A percentile compares a stretch with the other conserved stretches of the same genome.
These are phyloP conservation scores for Colletotrichum simmondsii DNA, from an alignment of 2,329 filamentous ascomycete species.

Conservation along the genomic window DNA sequence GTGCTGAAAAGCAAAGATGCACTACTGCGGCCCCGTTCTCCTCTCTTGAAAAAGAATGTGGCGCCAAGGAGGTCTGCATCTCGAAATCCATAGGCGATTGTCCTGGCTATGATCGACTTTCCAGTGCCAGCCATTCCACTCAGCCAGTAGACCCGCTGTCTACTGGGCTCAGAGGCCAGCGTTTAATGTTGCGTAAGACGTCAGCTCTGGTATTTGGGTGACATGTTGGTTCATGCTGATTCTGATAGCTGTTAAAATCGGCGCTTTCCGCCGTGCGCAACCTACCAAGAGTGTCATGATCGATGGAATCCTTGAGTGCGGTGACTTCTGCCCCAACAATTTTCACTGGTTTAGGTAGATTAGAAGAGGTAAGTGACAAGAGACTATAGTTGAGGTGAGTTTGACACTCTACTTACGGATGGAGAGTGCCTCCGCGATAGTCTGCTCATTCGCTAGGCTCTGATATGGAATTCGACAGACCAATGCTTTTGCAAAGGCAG, in stretches of 20 bases:
- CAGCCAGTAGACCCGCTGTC: conserved; percentile 1
- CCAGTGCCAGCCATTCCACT: conserved; percentile 35
- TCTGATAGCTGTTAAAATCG: background rate
- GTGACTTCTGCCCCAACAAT: background rate
- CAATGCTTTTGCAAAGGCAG: background rate
- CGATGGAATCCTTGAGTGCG: background rate
- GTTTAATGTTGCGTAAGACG: background rate
- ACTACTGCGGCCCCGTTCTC: conserved; percentile 46
- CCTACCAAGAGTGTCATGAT: background rate
- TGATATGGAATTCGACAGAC: background rate
- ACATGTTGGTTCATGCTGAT: background rate
- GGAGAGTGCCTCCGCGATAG: background rate
- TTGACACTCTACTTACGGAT: background rate
- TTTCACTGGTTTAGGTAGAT: background rate
- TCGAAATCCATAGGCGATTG: background rate
- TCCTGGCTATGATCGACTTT: conserved; percentile 37
- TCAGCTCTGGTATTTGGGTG: conserved; percentile 7
- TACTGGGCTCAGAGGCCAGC: background rate
- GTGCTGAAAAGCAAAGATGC: conserved; percentile 50
- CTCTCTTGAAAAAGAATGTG: conserved; percentile 57
- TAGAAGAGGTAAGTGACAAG: background rate
- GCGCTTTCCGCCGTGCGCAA: background rate
- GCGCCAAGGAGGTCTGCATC: conserved; percentile 37
- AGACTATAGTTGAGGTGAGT: background rate
- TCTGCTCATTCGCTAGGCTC: background rate